Evolutionary conservation across 139 green algal genomes (phyloP).

Genomic region (Coelastrella sp.): DNA sequence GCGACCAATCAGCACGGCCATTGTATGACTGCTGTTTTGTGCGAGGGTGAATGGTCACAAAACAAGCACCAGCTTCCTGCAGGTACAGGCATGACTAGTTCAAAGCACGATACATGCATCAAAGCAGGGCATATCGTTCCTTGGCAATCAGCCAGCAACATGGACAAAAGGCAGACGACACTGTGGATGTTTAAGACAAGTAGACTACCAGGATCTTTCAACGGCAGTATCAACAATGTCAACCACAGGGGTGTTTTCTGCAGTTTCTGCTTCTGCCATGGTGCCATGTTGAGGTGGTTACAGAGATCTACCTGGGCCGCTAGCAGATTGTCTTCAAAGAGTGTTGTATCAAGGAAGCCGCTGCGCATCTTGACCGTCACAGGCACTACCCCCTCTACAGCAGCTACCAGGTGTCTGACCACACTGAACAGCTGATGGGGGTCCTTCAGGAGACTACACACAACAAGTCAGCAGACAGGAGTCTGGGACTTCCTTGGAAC

Average conservation of each 20-base stretch:
- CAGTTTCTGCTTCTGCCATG: no score
- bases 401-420: slow-evolving; percentile 62
- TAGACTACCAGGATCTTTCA: no score
- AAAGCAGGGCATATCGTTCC: background rate
- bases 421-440: slow-evolving; percentile 57
- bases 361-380: slow-evolving; percentile 77
- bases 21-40: slow-evolving; percentile 75
- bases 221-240: no score
- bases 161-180: no score
- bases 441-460: slow-evolving; percentile 54
- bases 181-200: no score
- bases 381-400: slow-evolving; percentile 33
- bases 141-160: no score
- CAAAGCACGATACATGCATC: no score
- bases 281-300: no score
- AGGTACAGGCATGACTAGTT: no score
- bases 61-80: slow-evolving; percentile 62
- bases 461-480: no score
- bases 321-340: slow-evolving; percentile 74
- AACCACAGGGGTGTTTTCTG: no score
- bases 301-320: slow-evolving; percentile 57
- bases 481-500: no score
- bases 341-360: slow-evolving; percentile 67
- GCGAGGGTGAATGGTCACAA: slow-evolving; percentile 80
- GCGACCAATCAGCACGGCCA: slow-evolving; percentile 66